Conservation (phyloP, 257 asterid genomes). For the Capsicum pubescens region DNA sequence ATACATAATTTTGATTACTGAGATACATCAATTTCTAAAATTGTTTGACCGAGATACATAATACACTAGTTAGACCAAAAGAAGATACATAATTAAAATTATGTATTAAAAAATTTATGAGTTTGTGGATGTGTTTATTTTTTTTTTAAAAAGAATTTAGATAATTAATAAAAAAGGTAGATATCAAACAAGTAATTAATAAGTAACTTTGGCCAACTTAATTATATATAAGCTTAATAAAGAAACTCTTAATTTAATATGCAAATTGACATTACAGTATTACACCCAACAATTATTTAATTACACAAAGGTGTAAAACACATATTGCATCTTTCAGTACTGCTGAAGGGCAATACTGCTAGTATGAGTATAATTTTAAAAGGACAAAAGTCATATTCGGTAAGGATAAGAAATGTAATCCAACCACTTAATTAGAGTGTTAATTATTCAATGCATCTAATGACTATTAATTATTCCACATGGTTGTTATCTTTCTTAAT, state of each 20-base stretch:
- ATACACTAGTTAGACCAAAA: too few species aligned
- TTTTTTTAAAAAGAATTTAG: too few species aligned
- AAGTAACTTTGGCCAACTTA: neutral
- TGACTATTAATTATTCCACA: constrained; percentile 5
- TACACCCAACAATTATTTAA: neutral
- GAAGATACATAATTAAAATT: too few species aligned
- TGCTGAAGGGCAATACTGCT: neutral
- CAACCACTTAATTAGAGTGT: neutral
- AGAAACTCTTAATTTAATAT: neutral
- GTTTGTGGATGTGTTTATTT: too few species aligned
- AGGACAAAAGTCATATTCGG: neutral
- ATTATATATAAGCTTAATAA: neutral
- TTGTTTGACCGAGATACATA: too few species aligned
- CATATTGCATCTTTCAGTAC: neutral
- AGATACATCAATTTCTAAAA: too few species aligned
- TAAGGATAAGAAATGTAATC: neutral
- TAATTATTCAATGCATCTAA: constrained; percentile 14
- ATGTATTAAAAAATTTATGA: too few species aligned
- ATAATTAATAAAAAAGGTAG: too few species aligned
- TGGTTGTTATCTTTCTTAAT: neutral
- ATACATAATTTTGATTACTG: too few species aligned
- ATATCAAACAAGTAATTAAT: neutral
- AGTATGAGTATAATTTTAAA: neutral
- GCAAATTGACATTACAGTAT: neutral
- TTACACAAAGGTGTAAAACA: neutral